Percentiles rank a stretch among this genome's conserved stretches.
Conservation (phyloP, 176 grass and related monocot species). For the Phragmites australis region DNA sequence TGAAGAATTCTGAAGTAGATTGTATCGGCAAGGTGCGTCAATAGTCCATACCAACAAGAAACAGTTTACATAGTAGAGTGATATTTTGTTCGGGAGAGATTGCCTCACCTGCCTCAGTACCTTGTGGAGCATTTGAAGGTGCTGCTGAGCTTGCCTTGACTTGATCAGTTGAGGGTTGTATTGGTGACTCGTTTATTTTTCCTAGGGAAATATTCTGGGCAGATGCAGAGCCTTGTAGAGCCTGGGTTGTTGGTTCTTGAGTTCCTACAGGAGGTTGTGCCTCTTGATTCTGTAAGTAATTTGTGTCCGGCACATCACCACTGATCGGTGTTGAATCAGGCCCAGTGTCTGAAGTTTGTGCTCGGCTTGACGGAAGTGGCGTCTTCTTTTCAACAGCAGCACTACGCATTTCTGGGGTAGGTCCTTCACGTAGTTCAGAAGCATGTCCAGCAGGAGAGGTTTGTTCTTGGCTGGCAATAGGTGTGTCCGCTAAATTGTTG, state of each 20-base stretch:
- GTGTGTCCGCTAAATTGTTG: neutral
- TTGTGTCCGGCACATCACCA: neutral
- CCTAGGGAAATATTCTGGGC: neutral
- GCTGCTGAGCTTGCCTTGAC: neutral
- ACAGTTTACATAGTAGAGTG: neutral
- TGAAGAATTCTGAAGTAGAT: neutral
- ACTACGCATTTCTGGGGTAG: neutral
- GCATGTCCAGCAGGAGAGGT: neutral
- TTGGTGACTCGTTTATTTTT: neutral
- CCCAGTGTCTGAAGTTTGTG: constrained; percentile 3
- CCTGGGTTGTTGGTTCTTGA: neutral
- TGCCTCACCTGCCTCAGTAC: constrained; percentile 18
- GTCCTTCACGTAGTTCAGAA: neutral
- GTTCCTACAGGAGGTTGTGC: neutral
- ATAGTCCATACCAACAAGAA: neutral
- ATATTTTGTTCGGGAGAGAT: neutral
- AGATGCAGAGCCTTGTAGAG: neutral
- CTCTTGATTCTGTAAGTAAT: neutral
- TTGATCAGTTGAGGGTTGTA: neutral
- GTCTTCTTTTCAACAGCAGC: neutral
- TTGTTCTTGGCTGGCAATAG: neutral
- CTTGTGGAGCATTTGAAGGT: neutral
- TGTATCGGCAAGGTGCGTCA: neutral
- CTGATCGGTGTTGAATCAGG: neutral
- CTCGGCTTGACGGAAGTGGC: neutral